Conservation (phyloP, 441 rosid species). For the Dalechampia spathulata region DNA sequence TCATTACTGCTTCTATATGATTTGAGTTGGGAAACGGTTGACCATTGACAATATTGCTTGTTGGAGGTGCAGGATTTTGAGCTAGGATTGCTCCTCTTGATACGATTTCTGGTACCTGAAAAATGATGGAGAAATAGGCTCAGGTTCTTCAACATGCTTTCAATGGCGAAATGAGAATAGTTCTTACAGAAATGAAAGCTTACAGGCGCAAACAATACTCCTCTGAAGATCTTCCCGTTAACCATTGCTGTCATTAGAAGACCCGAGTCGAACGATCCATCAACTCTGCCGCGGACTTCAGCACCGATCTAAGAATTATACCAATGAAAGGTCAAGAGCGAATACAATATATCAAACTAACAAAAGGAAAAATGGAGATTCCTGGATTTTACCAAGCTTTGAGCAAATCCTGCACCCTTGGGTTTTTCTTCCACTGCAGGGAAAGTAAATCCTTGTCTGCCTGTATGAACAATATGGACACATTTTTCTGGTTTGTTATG, state of each 20-base stretch:
- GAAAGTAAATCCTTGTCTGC: conserved; percentile 24
- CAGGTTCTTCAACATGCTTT: not conserved
- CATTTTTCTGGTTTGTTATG: conserved; percentile 24
- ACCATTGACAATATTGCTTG: conserved; percentile 19
- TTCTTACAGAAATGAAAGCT: conserved; percentile 6
- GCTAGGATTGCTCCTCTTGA: conserved; percentile 23
- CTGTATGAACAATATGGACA: conserved; percentile 17
- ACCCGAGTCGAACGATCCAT: conserved; percentile 67
- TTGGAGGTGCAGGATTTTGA: conserved; percentile 21
- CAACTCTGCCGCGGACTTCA: conserved; percentile 59
- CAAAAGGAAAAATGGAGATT: not conserved
- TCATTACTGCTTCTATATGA: conserved; percentile 18
- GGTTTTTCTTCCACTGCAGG: conserved; percentile 17
- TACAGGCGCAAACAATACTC: conserved; percentile 68
- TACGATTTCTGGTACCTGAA: conserved; percentile 29
- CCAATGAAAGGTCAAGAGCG: not conserved
- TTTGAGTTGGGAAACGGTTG: conserved; percentile 20
- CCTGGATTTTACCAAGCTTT: conserved; percentile 31
- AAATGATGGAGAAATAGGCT: not conserved
- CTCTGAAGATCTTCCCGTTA: conserved; percentile 59
- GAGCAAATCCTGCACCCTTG: conserved; percentile 21
- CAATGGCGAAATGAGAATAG: not conserved
- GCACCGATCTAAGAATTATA: conserved; percentile 45
- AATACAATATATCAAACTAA: not conserved
- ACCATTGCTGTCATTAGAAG: conserved; percentile 57